Evolutionary conservation across 2,329 filamentous ascomycete genomes (phyloP).

Genomic region (Penicillium sp.): DNA sequence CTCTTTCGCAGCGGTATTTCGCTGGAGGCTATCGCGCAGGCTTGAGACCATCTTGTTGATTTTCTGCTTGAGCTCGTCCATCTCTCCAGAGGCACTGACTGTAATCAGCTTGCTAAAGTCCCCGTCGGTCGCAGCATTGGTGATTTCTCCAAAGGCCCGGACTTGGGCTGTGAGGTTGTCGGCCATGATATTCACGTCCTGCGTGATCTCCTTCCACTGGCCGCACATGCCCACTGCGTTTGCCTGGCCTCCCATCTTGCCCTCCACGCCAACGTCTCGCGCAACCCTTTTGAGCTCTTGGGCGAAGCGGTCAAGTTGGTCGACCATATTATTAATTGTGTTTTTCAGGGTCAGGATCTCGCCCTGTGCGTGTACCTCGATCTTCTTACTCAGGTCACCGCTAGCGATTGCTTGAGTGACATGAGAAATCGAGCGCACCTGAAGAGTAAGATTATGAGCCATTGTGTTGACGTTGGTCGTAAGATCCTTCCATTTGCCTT

Average conservation of each 20-base stretch:
- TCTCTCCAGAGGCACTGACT: slow-evolving; percentile 97
- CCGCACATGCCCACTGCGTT: slow-evolving; percentile 92
- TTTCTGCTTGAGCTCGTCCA: slow-evolving; percentile 98
- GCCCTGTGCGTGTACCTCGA: slow-evolving; percentile 91
- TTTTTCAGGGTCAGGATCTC: slow-evolving; percentile 93
- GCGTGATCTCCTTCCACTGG: slow-evolving; percentile 97
- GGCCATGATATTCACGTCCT: slow-evolving; percentile 93
- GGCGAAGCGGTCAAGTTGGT: slow-evolving; percentile 91
- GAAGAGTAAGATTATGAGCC: slow-evolving; percentile 66
- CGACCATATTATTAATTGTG: slow-evolving; percentile 99
- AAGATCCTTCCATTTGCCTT: slow-evolving; percentile 70
- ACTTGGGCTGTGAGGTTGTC: slow-evolving; percentile 91
- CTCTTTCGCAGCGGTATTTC: slow-evolving; percentile 93
- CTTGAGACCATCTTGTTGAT: slow-evolving; percentile 99
- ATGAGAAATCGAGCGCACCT: slow-evolving; percentile 70
- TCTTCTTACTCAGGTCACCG: slow-evolving; percentile 94
- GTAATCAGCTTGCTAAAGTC: slow-evolving; percentile 97
- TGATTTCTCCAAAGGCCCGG: slow-evolving; percentile 96
- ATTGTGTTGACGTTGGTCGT: slow-evolving; percentile 72
- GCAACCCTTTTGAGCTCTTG: slow-evolving; percentile 95
- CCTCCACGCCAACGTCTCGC: slow-evolving; percentile 94
- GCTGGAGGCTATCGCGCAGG: slow-evolving; percentile 90
- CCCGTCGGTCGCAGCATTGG: slow-evolving; percentile 92
- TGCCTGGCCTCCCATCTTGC: slow-evolving; percentile 97
- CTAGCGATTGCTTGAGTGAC: slow-evolving; percentile 95